A percentile compares a stretch with the other conserved stretches of the same genome.
Evolutionary conservation across 805 yeast genomes (phyloP).

Genomic region (Myxozyma lipomycoides): DNA sequence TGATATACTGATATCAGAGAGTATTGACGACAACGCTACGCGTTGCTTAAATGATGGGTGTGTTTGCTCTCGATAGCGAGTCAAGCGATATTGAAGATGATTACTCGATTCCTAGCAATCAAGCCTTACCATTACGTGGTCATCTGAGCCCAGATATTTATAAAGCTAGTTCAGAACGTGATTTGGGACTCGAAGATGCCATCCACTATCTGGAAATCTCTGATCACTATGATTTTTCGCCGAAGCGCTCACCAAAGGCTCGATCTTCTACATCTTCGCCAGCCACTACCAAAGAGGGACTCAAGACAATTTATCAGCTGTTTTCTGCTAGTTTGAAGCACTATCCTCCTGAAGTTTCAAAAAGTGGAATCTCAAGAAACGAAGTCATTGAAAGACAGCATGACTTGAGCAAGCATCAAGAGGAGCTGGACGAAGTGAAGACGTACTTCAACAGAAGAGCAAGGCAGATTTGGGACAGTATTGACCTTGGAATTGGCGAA

Average conservation of each 20-base stretch:
- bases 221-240: not conserved
- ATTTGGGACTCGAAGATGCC: not conserved
- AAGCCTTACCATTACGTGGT: not conserved
- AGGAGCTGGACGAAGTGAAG: not conserved
- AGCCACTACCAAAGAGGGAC: not conserved
- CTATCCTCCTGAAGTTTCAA: not conserved
- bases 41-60: too few relatives aligned
- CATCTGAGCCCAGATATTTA: too few relatives aligned
- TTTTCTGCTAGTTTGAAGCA: not conserved
- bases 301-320: not conserved
- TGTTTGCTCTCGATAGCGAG: not conserved
- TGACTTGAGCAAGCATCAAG: not conserved
- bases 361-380: not conserved
- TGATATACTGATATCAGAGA: too few relatives aligned
- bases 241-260: not conserved
- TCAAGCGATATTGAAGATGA: not conserved
- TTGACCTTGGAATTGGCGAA: constrained; percentile 4
- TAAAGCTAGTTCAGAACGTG: not conserved
- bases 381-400: constrained; percentile 9
- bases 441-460: constrained; percentile 5
- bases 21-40: too few relatives aligned
- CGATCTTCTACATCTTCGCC: not conserved
- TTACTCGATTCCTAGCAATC: not conserved
- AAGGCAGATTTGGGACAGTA: constrained; percentile 12
- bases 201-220: not conserved